Conservation (phyloP, 441 rosid genomes). For the Macaranga tanarius region DNA sequence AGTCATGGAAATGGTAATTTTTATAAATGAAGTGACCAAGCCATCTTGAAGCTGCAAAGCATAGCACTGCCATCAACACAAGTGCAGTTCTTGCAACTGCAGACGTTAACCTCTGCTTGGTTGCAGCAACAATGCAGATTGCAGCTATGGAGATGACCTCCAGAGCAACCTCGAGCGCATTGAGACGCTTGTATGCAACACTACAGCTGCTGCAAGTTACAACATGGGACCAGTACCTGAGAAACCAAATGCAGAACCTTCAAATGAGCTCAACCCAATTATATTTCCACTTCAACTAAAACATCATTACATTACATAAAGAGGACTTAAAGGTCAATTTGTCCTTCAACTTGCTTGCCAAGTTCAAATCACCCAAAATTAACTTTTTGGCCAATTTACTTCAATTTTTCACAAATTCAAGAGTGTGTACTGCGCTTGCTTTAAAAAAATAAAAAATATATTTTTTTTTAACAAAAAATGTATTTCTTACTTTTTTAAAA, state of each 20-base stretch:
- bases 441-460: too few species aligned
- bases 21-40: conserved; percentile 63
- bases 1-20: conserved; percentile 65
- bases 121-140: conserved; percentile 52
- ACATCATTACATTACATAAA: neutral
- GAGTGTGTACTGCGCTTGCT: too few species aligned
- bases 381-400: too few species aligned
- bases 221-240: conserved; percentile 79
- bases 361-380: too few species aligned
- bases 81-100: conserved; percentile 39
- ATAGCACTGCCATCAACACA: conserved; percentile 45
- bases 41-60: conserved; percentile 78
- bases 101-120: conserved; percentile 41
- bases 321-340: neutral
- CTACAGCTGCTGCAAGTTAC: conserved; percentile 75
- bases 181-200: conserved; percentile 55
- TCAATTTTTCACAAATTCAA: too few species aligned
- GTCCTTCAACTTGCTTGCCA: too few species aligned
- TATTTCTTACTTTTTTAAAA: too few species aligned
- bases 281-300: neutral
- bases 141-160: conserved; percentile 52
- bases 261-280: neutral
- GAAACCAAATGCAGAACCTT: neutral
- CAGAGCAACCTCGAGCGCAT: conserved; percentile 47
- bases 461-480: too few species aligned